A percentile compares a stretch with the other conserved stretches of the same genome.
Evolutionary conservation across 176 grass and related monocot genomes (phyloP).

Genomic region (Juncus effusus): DNA sequence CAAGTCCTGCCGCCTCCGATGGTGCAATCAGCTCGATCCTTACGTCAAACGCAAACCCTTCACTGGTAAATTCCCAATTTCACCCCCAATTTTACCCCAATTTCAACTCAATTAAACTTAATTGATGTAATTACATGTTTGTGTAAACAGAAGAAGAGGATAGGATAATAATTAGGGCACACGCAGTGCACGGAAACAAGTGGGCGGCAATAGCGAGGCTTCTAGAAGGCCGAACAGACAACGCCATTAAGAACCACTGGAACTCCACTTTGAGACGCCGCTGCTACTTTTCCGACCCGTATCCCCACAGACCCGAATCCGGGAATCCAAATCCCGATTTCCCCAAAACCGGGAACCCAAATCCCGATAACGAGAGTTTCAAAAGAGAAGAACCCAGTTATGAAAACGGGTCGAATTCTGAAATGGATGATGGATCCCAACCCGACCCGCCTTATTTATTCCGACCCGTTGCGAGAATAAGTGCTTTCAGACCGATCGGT

Average conservation of each 20-base stretch:
- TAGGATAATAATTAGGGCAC: conserved; percentile 72
- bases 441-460: conserved; percentile 61
- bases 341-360: not conserved
- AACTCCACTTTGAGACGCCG: conserved; percentile 89
- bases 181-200: conserved; percentile 83
- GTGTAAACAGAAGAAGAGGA: conserved; percentile 82
- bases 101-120: not conserved
- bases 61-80: conserved; percentile 52
- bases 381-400: conserved; percentile 17
- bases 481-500: conserved; percentile 79
- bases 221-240: conserved; percentile 90
- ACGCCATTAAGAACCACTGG: conserved; percentile 98
- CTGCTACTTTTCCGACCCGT: conserved; percentile 36
- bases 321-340: not conserved
- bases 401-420: conserved; percentile 15
- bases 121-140: conserved; percentile 17
- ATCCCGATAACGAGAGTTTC: conserved; percentile 11
- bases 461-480: conserved; percentile 62
- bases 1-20: conserved; percentile 95
- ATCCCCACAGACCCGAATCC: conserved; percentile 2
- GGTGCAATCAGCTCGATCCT: conserved; percentile 97
- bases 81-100: not conserved
- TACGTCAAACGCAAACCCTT: conserved; percentile 96
- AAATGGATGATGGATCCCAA: conserved; percentile 20
- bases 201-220: conserved; percentile 89